A percentile compares a stretch with the other conserved stretches of the same genome.
Conservation (phyloP, 73 alveolate species). For the Symbiodinium pilosum region DNA sequence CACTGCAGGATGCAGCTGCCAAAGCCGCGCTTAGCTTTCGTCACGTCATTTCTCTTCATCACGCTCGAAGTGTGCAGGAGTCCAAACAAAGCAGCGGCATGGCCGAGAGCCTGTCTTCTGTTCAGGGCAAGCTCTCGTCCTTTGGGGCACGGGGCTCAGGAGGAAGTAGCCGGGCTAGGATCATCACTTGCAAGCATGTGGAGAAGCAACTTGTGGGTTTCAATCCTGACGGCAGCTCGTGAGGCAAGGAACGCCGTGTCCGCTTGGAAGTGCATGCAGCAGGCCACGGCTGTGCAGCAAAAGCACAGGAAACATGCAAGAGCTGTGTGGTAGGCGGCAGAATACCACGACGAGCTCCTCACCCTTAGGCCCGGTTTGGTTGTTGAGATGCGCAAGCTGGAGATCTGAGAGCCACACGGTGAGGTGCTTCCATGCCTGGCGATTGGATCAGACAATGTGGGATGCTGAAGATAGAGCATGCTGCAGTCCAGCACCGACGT, state of each 20-base stretch:
- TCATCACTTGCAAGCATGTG: too few species aligned
- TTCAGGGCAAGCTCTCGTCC: conserved; percentile 28
- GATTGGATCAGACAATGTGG: conserved; percentile 38
- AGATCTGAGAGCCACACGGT: not conserved
- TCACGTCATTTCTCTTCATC: not conserved
- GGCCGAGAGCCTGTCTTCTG: conserved; percentile 21
- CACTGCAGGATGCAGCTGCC: conserved; percentile 16
- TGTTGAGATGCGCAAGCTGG: conserved; percentile 3
- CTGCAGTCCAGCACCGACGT: not conserved
- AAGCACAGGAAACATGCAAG: not conserved
- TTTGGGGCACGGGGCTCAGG: conserved; percentile 20
- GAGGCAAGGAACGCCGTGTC: conserved; percentile 71
- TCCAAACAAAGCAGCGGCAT: conserved; percentile 53
- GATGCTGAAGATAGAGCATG: not conserved
- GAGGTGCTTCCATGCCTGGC: conserved; percentile 87
- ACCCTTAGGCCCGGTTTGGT: not conserved
- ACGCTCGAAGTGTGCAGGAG: not conserved
- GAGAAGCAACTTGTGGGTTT: too few species aligned
- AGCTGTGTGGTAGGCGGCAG: not conserved
- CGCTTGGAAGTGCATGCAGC: conserved; percentile 19
- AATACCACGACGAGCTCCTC: conserved; percentile 4
- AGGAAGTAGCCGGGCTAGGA: too few species aligned
- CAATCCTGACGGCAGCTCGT: not conserved
- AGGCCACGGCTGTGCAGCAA: not conserved
- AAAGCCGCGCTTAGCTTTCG: not conserved